Conservation (phyloP, 2,329 filamentous ascomycete genomes). For the Dryadomyces quercivorus region DNA sequence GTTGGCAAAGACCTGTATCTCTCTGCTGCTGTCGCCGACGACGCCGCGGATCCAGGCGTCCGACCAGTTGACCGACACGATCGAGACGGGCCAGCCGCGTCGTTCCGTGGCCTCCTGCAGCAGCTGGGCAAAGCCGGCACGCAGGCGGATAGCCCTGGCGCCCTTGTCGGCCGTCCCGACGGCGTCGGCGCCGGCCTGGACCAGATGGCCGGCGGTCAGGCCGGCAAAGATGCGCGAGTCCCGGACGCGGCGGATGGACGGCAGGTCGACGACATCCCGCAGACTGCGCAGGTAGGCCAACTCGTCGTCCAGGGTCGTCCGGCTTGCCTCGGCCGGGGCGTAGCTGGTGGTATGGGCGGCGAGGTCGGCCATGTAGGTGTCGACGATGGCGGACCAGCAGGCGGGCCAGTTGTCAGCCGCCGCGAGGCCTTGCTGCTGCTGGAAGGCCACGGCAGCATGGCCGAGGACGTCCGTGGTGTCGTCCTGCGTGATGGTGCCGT, state of each 20-base stretch:
- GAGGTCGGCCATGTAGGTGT: slow-evolving; percentile 33
- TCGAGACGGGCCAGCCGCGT: slow-evolving; percentile 25
- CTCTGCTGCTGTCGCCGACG: slow-evolving; percentile 16
- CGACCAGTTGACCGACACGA: slow-evolving; percentile 34
- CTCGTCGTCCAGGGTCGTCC: slow-evolving; percentile 26
- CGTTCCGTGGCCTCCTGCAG: slow-evolving; percentile 14
- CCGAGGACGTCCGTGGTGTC: slow-evolving; percentile 41
- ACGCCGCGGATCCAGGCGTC: slow-evolving; percentile 16
- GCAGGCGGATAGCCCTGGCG: neutral
- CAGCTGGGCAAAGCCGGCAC: slow-evolving; percentile 12
- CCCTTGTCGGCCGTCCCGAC: slow-evolving; percentile 11
- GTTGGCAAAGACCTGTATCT: slow-evolving; percentile 28
- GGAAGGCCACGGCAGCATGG: slow-evolving; percentile 26
- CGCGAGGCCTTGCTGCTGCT: slow-evolving; percentile 10
- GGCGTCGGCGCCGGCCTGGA: slow-evolving; percentile 24
- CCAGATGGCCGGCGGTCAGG: slow-evolving; percentile 21
- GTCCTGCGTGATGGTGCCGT: slow-evolving; percentile 42
- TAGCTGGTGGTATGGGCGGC: slow-evolving; percentile 17
- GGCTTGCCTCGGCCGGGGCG: slow-evolving; percentile 18
- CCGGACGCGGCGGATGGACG: slow-evolving; percentile 32
- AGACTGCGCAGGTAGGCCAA: slow-evolving; percentile 29
- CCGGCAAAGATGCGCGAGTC: slow-evolving; percentile 31
- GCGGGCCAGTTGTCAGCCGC: slow-evolving; percentile 16
- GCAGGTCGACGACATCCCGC: slow-evolving; percentile 28
- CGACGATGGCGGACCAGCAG: slow-evolving; percentile 33